A percentile compares a stretch with the other conserved stretches of the same genome.
phyloP scores from a whole-genome alignment of 2,329 filamentous ascomycete species.

The Trichoderma aggressivum region DNA sequence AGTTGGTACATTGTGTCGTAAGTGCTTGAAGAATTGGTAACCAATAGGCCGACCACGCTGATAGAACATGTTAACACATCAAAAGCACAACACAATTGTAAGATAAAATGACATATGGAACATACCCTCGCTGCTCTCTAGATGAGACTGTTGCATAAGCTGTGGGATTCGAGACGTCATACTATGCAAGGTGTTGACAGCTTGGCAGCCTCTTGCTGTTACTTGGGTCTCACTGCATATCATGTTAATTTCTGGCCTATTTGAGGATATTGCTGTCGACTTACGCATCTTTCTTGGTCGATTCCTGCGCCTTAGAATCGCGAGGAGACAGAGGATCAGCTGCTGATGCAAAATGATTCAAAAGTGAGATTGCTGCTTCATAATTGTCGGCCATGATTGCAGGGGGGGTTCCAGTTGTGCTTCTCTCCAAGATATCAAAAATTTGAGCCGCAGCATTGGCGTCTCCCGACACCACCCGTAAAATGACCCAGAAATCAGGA shows the following conservation, averaged over 20 bases:
- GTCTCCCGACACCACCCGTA: constrained; percentile 69
- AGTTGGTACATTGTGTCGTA: constrained; percentile 87
- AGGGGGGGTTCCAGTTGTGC: constrained; percentile 69
- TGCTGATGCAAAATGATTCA: constrained; percentile 86
- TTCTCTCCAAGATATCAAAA: constrained; percentile 80
- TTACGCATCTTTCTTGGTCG: neutral
- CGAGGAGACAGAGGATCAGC: constrained; percentile 44
- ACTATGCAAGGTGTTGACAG: constrained; percentile 76
- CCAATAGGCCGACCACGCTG: constrained; percentile 98
- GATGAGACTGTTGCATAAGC: constrained; percentile 88
- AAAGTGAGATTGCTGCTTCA: constrained; percentile 75
- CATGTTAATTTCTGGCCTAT: constrained; percentile 31
- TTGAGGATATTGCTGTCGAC: neutral
- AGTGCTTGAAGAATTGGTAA: constrained; percentile 88
- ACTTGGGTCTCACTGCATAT: constrained; percentile 52
- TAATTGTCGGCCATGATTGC: constrained; percentile 96
- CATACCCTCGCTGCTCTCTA: constrained; percentile 78
- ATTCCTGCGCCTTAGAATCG: neutral
- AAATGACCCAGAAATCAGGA: constrained; percentile 93
- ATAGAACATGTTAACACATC: constrained; percentile 19
- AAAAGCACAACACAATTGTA: neutral
- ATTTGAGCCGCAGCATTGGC: constrained; percentile 71
- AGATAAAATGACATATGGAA: neutral
- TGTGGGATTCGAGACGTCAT: constrained; percentile 78
- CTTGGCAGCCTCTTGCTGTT: constrained; percentile 73